Evolutionary conservation across 176 grass and related monocot species (phyloP).

Genomic region (barley (Hordeum vulgare)): MorexV3_pseudomolecules_assembly NC_058519.1:629447693-629448192

Average conservation of each 20-base stretch:
- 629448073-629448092: constrained; percentile 61
- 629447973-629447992: constrained; percentile 39
- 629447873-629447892: constrained; percentile 7
- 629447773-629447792: neutral
- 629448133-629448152: neutral
- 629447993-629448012: constrained; percentile 37
- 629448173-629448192: neutral
- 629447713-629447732: constrained; percentile 32
- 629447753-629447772: neutral
- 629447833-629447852: constrained; percentile 31
- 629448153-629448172: neutral
- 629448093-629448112: constrained; percentile 51
- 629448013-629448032: constrained; percentile 44
- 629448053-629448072: constrained; percentile 44
- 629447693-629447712: constrained; percentile 33
- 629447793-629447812: neutral
- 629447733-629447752: neutral
- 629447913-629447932: constrained; percentile 33
- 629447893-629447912: constrained; percentile 17
- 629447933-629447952: constrained; percentile 36
- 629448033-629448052: constrained; percentile 38
- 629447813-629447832: neutral
- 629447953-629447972: constrained; percentile 27
- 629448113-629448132: neutral
- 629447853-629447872: constrained; percentile 41